A percentile compares a stretch with the other conserved stretches of the same genome.
phyloP scores from a whole-genome alignment of 768 basidiomycete species.

The Lactarius psammicola region DNA sequence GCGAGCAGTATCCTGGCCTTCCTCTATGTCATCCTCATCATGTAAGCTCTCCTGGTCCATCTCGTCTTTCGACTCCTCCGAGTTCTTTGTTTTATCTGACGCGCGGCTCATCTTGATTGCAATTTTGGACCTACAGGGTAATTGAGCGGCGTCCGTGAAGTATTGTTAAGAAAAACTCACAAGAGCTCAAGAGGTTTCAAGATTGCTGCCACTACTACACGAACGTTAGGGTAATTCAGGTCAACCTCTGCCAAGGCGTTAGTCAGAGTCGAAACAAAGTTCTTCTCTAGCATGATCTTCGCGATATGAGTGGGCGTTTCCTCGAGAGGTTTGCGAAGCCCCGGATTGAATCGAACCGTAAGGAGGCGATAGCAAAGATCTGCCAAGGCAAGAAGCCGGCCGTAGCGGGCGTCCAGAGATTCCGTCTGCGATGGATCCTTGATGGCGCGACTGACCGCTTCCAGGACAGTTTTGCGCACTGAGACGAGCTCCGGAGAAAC shows the following conservation, averaged over 20 bases:
- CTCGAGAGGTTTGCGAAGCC: slow-evolving; percentile 51
- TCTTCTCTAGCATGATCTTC: slow-evolving; percentile 98
- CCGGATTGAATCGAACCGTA: slow-evolving; percentile 66
- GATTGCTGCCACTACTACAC: slow-evolving; percentile 80
- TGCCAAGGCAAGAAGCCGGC: slow-evolving; percentile 79
- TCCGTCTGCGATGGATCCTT: slow-evolving; percentile 70
- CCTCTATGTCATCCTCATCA: slow-evolving; percentile 55
- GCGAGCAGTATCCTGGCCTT: slow-evolving; percentile 58
- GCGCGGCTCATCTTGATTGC: slow-evolving; percentile 97
- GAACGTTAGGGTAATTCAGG: slow-evolving; percentile 91
- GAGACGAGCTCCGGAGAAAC: slow-evolving; percentile 73
- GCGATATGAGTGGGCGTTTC: slow-evolving; percentile 90
- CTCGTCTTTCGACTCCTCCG: slow-evolving; percentile 46
- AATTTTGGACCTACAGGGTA: slow-evolving; percentile 70
- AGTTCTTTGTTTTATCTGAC: slow-evolving; percentile 60
- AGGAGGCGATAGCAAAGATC: slow-evolving; percentile 88
- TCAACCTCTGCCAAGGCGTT: slow-evolving; percentile 89
- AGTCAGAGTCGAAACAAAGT: slow-evolving; percentile 87
- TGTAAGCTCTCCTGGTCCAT: slow-evolving; percentile 49
- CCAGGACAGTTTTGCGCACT: slow-evolving; percentile 91
- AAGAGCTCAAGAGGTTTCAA: slow-evolving; percentile 86
- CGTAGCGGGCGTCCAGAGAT: slow-evolving; percentile 70
- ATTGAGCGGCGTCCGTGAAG: background rate
- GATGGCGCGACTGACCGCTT: slow-evolving; percentile 81
- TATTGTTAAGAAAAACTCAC: slow-evolving; percentile 47